These are phyloP conservation scores for Aspergillus candidus DNA, from an alignment of 2,329 filamentous ascomycete genomes.

Conservation along the genomic window DNA sequence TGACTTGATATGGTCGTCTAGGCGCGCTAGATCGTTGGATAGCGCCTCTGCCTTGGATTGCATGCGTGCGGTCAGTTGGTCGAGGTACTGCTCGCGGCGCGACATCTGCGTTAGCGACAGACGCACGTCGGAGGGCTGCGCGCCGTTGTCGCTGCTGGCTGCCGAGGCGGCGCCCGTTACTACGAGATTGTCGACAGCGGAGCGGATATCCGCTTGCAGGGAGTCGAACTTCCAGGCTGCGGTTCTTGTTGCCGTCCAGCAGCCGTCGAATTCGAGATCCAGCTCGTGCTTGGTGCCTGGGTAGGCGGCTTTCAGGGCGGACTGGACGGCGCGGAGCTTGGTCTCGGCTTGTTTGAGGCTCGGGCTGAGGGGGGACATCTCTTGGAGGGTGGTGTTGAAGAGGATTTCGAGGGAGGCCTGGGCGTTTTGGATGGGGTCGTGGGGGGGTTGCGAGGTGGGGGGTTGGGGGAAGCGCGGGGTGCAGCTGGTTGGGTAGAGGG, in stretches of 20 bases:
- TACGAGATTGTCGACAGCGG: conserved; percentile 30
- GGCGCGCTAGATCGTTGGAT: conserved; percentile 21
- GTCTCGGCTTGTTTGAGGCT: conserved; percentile 27
- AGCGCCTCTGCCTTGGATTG: conserved; percentile 29
- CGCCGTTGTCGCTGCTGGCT: conserved; percentile 6
- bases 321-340: conserved; percentile 23
- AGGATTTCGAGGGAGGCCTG: conserved; percentile 25
- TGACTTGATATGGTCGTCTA: conserved; percentile 33
- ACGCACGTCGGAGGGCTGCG: conserved; percentile 18
- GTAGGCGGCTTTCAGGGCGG: conserved; percentile 22
- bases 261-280: conserved; percentile 33
- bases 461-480: conserved; percentile 9
- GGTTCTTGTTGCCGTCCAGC: conserved; percentile 25
- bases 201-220: conserved; percentile 30
- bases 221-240: conserved; percentile 31
- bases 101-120: conserved; percentile 23
- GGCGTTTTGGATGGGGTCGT: conserved; percentile 15
- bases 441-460: conserved; percentile 5
- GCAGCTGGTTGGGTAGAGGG: conserved; percentile 27
- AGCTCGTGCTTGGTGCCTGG: conserved; percentile 29
- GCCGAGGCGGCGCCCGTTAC: conserved; percentile 14
- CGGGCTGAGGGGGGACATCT: conserved; percentile 20
- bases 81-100: conserved; percentile 28
- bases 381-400: conserved; percentile 24
- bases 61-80: conserved; percentile 28